Percentiles rank a stretch among this genome's conserved stretches.
Evolutionary conservation across 176 grass and related monocot genomes (phyloP).

Genomic region (Oryza nivara): DNA sequence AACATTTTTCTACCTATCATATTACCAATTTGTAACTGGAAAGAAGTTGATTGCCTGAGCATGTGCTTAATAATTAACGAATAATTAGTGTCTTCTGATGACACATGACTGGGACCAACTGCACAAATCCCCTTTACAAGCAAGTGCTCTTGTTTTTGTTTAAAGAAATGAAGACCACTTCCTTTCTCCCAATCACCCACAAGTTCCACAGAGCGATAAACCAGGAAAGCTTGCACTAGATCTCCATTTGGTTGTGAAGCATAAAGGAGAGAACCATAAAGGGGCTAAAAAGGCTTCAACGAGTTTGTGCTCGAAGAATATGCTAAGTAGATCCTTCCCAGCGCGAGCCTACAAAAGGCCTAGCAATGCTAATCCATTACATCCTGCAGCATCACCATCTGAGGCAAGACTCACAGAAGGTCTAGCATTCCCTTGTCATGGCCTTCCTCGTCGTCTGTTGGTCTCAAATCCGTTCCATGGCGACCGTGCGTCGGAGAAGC

Average conservation of each 20-base stretch:
- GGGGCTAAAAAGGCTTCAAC: conserved; percentile 20
- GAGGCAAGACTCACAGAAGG: not conserved
- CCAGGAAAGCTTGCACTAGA: conserved; percentile 40
- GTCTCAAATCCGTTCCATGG: not conserved
- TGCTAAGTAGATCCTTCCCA: conserved; percentile 48
- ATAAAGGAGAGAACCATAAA: conserved; percentile 43
- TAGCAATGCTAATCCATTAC: conserved; percentile 29
- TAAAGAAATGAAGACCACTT: not conserved
- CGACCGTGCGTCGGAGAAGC: not conserved
- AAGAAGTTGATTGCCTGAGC: not conserved
- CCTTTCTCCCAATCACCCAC: conserved; percentile 39
- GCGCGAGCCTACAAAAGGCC: conserved; percentile 54
- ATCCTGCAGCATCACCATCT: not conserved
- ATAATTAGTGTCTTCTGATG: not conserved
- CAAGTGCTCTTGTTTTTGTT: conserved; percentile 1
- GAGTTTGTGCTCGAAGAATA: conserved; percentile 52
- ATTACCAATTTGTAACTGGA: not conserved
- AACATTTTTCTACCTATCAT: not conserved
- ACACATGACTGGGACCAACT: not conserved
- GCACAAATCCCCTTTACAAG: not conserved
- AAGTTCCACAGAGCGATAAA: conserved; percentile 38
- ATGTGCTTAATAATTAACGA: not conserved
- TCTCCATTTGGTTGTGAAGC: conserved; percentile 36
- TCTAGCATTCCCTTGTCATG: conserved; percentile 18
- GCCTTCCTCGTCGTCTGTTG: not conserved